These are phyloP conservation scores for Aspergillus oerlinghausenensis DNA, from an alignment of 2,329 filamentous ascomycete species.

Conservation along the genomic window DNA sequence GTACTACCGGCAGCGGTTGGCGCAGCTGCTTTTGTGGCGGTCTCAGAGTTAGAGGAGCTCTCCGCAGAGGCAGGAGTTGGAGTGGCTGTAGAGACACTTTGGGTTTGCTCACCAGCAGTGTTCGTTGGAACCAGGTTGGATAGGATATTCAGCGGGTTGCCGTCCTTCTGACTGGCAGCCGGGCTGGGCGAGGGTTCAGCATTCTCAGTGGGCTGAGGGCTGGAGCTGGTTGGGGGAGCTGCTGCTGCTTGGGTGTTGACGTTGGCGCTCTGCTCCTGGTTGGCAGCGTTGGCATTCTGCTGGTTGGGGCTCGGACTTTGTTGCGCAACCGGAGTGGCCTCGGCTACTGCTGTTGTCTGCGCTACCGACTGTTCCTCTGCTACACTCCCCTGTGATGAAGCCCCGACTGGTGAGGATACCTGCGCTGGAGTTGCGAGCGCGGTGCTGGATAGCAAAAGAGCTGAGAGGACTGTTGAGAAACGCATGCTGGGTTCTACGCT, in stretches of 20 bases:
- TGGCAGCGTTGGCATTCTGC: conserved; percentile 1
- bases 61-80: not conserved
- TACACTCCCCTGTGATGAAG: conserved; percentile 8
- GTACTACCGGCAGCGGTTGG: conserved; percentile 5
- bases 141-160: not conserved
- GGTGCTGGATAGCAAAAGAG: conserved; percentile 19
- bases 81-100: not conserved
- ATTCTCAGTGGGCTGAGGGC: not conserved
- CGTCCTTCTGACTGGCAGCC: not conserved
- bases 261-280: conserved; percentile 1
- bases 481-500: conserved; percentile 16
- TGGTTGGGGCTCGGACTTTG: conserved; percentile 1
- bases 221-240: not conserved
- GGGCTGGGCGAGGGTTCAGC: not conserved
- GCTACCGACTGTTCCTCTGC: conserved; percentile 12
- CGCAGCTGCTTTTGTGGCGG: conserved; percentile 1
- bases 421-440: conserved; percentile 18
- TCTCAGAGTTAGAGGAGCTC: not conserved
- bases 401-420: conserved; percentile 12
- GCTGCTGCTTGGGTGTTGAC: conserved; percentile 3
- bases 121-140: not conserved
- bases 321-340: conserved; percentile 5
- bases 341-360: conserved; percentile 5
- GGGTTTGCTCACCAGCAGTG: not conserved
- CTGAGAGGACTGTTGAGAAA: conserved; percentile 18